A percentile compares a stretch with the other conserved stretches of the same genome.
Evolutionary conservation across 495 filamentous ascomycete species (phyloP).

Genomic region (Penicillium lividum): DNA sequence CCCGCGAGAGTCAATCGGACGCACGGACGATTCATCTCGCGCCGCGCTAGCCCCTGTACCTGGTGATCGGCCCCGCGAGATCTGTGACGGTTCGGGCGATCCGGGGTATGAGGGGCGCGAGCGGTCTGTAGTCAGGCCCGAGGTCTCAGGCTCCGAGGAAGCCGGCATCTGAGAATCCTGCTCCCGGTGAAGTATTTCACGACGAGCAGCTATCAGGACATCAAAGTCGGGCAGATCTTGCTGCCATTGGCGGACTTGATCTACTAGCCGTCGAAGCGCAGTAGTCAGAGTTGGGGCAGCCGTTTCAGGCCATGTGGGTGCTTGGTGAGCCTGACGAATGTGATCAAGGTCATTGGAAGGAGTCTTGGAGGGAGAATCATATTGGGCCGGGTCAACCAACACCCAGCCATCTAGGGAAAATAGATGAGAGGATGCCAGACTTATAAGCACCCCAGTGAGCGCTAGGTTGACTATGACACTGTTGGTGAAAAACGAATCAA

Average conservation of each 20-base stretch:
- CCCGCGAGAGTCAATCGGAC: constrained; percentile 31
- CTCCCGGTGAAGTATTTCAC: constrained; percentile 44
- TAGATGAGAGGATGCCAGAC: constrained; percentile 78
- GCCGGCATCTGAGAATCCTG: constrained; percentile 25
- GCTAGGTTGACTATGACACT: constrained; percentile 86
- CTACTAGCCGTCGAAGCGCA: constrained; percentile 53
- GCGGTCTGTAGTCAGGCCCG: constrained; percentile 23
- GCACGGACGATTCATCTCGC: constrained; percentile 24
- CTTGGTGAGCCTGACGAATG: constrained; percentile 33
- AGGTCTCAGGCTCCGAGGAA: constrained; percentile 26
- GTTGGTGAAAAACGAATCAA: constrained; percentile 84
- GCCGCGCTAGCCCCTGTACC: constrained; percentile 21
- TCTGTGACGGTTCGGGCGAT: constrained; percentile 58
- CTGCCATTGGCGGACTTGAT: constrained; percentile 65
- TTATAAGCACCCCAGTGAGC: constrained; percentile 78
- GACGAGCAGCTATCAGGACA: constrained; percentile 70
- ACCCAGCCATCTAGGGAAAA: constrained; percentile 88
- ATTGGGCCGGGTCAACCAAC: constrained; percentile 65
- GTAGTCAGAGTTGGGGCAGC: constrained; percentile 43
- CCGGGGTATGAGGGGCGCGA: constrained; percentile 55
- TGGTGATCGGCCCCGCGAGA: constrained; percentile 27
- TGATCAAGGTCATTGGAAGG: constrained; percentile 22
- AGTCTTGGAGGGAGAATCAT: constrained; percentile 20
- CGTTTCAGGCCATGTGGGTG: constrained; percentile 40
- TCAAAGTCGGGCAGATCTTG: constrained; percentile 75